Conservation (phyloP, 2,329 filamentous ascomycete species). For the Chaetomium strumarium region DNA sequence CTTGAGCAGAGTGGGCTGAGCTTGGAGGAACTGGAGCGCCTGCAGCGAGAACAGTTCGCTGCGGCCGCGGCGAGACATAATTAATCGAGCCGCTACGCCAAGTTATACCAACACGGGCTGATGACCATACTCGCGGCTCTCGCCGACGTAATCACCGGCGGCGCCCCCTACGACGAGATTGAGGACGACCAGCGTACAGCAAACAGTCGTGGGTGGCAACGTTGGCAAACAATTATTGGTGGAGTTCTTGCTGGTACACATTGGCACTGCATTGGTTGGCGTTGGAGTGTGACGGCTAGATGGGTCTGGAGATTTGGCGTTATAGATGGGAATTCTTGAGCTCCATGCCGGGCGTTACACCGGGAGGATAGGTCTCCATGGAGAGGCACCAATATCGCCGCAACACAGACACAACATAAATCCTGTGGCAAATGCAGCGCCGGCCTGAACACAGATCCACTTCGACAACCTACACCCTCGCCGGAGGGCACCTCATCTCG, state of each 20-base stretch:
- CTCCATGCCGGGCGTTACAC: neutral
- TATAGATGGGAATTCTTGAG: slow-evolving; percentile 8
- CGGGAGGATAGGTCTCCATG: neutral
- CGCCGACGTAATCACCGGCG: no score
- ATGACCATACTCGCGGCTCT: no score
- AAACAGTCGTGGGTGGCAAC: neutral
- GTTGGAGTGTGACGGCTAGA: slow-evolving; percentile 15
- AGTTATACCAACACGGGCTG: no score
- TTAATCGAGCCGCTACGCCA: slow-evolving; percentile 25
- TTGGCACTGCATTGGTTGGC: slow-evolving; percentile 17
- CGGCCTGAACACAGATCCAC: no score
- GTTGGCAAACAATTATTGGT: neutral
- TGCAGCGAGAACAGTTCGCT: slow-evolving; percentile 89
- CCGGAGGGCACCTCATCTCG: no score
- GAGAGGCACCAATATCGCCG: neutral
- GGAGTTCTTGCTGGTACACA: neutral
- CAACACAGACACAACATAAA: neutral
- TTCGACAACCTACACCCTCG: no score
- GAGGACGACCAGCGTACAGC: neutral
- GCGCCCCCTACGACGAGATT: no score
- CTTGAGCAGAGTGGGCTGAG: slow-evolving; percentile 91
- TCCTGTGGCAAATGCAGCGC: neutral
- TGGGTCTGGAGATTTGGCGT: slow-evolving; percentile 1
- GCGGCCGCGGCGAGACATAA: slow-evolving; percentile 70
- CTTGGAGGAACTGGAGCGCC: slow-evolving; percentile 78